phyloP scores from a whole-genome alignment of 1,284 basidiomycete genomes.

The Cutaneotrichosporon cyanovorans region DNA sequence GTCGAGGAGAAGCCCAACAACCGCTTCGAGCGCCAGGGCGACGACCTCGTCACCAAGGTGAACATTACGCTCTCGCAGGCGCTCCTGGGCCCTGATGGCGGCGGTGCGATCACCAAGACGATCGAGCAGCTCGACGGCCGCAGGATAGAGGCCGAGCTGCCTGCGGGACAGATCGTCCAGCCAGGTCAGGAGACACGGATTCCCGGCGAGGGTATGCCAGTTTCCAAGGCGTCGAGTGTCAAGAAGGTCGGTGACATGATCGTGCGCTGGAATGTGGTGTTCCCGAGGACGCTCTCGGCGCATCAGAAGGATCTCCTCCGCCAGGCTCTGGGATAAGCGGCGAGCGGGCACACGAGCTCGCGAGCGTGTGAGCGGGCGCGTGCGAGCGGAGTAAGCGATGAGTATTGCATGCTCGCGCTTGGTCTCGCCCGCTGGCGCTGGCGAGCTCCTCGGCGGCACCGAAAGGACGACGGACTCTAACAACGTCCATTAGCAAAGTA shows the following conservation, averaged over 20 bases:
- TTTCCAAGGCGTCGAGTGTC: slow-evolving; percentile 65
- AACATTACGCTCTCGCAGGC: slow-evolving; percentile 76
- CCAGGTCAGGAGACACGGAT: slow-evolving; percentile 68
- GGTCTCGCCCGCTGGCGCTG: no score
- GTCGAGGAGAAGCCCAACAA: slow-evolving; percentile 84
- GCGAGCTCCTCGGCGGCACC: no score
- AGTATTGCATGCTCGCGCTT: no score
- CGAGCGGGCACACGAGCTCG: no score
- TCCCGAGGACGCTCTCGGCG: slow-evolving; percentile 66
- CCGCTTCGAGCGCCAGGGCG: slow-evolving; percentile 65
- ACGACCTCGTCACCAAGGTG: slow-evolving; percentile 62
- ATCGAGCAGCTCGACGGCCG: slow-evolving; percentile 71
- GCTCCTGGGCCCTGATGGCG: slow-evolving; percentile 51
- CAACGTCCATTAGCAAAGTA: no score
- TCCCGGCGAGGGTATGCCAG: slow-evolving; percentile 79
- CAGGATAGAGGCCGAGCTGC: slow-evolving; percentile 60
- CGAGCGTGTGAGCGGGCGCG: no score
- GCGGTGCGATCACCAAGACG: slow-evolving; percentile 47
- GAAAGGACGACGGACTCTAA: no score
- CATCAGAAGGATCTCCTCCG: slow-evolving; percentile 70
- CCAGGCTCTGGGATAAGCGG: slow-evolving; percentile 52
- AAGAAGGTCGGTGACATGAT: slow-evolving; percentile 75
- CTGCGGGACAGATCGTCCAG: slow-evolving; percentile 63
- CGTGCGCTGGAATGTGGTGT: slow-evolving; percentile 73
- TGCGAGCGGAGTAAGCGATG: no score